Evolutionary conservation across 2,329 filamentous ascomycete species (phyloP).

Genomic region (Neofusicoccum sp.): DNA sequence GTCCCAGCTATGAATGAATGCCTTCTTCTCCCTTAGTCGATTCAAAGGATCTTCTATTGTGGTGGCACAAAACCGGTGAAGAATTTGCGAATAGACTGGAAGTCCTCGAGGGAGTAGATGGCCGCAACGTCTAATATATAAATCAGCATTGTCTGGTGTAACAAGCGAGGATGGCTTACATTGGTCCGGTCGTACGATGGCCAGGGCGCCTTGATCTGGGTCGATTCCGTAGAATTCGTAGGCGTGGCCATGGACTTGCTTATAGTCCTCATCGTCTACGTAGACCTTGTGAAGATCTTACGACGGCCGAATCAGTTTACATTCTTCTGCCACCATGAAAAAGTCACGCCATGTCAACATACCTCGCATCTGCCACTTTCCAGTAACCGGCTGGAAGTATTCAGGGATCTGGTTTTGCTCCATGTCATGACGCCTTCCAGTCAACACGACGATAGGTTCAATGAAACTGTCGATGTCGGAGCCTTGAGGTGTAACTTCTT

Average conservation of each 20-base stretch:
- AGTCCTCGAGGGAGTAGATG: not conserved
- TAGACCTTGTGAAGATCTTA: conserved; percentile 60
- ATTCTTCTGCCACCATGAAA: not conserved
- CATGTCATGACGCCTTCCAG: conserved; percentile 47
- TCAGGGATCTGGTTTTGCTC: conserved; percentile 55
- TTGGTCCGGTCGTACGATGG: conserved; percentile 58
- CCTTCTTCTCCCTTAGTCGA: too few relatives aligned
- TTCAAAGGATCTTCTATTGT: too few relatives aligned
- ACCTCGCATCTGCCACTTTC: conserved; percentile 57
- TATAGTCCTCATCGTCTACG: conserved; percentile 58
- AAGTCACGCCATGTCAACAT: conserved; percentile 18
- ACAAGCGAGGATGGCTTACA: not conserved
- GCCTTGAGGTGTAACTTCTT: conserved; percentile 42
- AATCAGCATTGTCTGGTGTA: not conserved
- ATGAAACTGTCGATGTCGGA: conserved; percentile 56
- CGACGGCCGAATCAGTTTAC: not conserved
- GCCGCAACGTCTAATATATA: not conserved
- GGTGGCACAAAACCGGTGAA: not conserved
- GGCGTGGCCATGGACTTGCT: conserved; percentile 35
- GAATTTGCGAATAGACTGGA: not conserved
- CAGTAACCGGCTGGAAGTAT: conserved; percentile 57
- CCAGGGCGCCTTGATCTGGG: conserved; percentile 33
- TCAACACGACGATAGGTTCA: conserved; percentile 56
- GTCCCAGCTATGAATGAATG: too few relatives aligned
- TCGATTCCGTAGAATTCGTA: conserved; percentile 58